phyloP scores from a whole-genome alignment of 495 filamentous ascomycete species.

The Penicillium maclennaniae region DNA sequence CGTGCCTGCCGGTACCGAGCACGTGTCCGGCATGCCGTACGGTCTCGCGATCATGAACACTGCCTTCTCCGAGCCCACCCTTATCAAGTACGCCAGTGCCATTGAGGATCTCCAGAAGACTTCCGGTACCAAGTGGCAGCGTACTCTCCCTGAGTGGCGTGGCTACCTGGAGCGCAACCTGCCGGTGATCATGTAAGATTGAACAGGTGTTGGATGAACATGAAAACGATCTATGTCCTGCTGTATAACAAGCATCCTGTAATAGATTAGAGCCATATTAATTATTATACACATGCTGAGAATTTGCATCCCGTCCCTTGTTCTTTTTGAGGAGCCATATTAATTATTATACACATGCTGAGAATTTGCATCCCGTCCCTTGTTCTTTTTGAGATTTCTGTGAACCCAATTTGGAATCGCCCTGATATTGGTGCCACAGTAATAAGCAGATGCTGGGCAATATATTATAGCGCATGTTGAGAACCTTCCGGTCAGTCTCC shows the following conservation, averaged over 20 bases:
- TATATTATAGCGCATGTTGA: background rate
- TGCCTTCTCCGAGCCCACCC: slow-evolving; percentile 57
- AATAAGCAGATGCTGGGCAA: background rate
- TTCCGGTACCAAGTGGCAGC: slow-evolving; percentile 33
- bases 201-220: background rate
- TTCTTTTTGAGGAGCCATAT: background rate
- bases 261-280: background rate
- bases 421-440: background rate
- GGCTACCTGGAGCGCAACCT: slow-evolving; percentile 49
- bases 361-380: background rate
- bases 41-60: slow-evolving; percentile 64
- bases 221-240: background rate
- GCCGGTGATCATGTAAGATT: slow-evolving; percentile 39
- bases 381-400: background rate
- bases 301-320: background rate
- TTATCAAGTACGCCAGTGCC: slow-evolving; percentile 63
- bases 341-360: background rate
- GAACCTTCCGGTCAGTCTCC: background rate
- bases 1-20: slow-evolving; percentile 54
- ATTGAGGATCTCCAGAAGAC: slow-evolving; percentile 60
- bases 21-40: slow-evolving; percentile 62
- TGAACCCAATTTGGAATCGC: too few species aligned
- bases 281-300: background rate
- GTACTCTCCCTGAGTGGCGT: slow-evolving; percentile 50
- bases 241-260: background rate